These are phyloP conservation scores for Fusarium chaquense DNA, from an alignment of 2,329 filamentous ascomycete species.

Conservation along the genomic window DNA sequence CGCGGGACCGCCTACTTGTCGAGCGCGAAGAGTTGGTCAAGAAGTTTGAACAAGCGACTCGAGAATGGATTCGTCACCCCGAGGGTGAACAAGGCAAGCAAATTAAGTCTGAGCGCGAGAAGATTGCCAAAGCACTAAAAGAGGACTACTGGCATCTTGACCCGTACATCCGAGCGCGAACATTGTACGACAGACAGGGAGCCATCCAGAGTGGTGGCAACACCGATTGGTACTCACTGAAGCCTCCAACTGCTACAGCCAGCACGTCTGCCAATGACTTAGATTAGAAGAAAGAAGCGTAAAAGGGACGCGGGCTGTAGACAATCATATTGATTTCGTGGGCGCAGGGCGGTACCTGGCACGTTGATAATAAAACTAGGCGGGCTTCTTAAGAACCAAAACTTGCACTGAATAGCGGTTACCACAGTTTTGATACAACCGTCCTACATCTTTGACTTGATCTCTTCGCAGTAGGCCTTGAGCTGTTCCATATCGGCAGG, in stretches of 20 bases:
- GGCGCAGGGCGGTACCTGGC: slow-evolving; percentile 6
- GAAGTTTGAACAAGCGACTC: slow-evolving; percentile 79
- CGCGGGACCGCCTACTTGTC: slow-evolving; percentile 71
- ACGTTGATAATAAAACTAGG: slow-evolving; percentile 38
- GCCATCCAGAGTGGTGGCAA: slow-evolving; percentile 75
- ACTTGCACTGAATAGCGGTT: background rate
- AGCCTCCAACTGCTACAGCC: slow-evolving; percentile 29
- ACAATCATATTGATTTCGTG: slow-evolving; percentile 22
- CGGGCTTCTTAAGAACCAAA: slow-evolving; percentile 21
- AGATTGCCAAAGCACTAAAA: slow-evolving; percentile 72
- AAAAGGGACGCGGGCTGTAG: slow-evolving; percentile 19
- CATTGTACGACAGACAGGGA: slow-evolving; percentile 85
- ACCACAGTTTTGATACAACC: background rate
- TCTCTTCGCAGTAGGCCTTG: slow-evolving; percentile 81
- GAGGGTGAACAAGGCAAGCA: slow-evolving; percentile 59
- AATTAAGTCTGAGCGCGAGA: slow-evolving; percentile 68
- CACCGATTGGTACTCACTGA: slow-evolving; percentile 74
- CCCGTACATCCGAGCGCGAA: slow-evolving; percentile 84
- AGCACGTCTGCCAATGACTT: slow-evolving; percentile 60
- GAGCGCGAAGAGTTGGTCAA: slow-evolving; percentile 75
- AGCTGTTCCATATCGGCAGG: slow-evolving; percentile 83
- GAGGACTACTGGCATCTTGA: slow-evolving; percentile 91
- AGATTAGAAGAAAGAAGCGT: slow-evolving; percentile 52
- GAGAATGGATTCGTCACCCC: slow-evolving; percentile 74
- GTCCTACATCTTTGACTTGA: slow-evolving; percentile 87